Base-by-base conservation (phyloP, 2,329 filamentous ascomycete genomes). In the Epichloe bromicola region DNA sequence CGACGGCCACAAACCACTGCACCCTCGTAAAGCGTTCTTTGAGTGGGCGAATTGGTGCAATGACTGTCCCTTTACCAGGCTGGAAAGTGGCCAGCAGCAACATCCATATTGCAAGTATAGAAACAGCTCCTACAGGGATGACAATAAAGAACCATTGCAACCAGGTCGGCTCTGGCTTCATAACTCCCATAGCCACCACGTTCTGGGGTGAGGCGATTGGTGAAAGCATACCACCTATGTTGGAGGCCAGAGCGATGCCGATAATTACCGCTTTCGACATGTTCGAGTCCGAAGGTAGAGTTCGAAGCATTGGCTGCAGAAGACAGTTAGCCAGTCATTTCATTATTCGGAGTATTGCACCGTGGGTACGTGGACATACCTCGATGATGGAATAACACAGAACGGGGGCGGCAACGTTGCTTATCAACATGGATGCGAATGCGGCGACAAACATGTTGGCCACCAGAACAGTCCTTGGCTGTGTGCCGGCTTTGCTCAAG, bases 171-270 rank as follows among this genome's bases (percentile, higher is more conserved):
- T 85, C 80, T 0, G 91, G 91, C 51, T 83, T 74, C 93, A 98
- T 98, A 70, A 96, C 95, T 61, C 94, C 86, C 53, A 98, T 76
- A 1, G 94, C 93, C 52, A 98, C 93, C 47, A 98, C 88, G 62
- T 98, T 98, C 65, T 98, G 93, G 0, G 93, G 93, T 94, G 93
- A 96, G 5, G 94, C 93, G 60, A 98, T 98, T 1, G 93, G 93
- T 1, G 90, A 96, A 1, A 95, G 86, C 69, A 95, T 95, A 52
- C 93, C 93, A 53, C 93, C 93, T 52, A 98, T 88, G 65, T 98
- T 98, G 45, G 89, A 94, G 10, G 91, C 86, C 3, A 98, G 78
- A 0, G 93, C 93, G 61, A 97, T 97, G 46, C 93, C 93, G 57
- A 98, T 82, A 58, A 98, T 90, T 46, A 97, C 79, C 2, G 93